A percentile compares a stretch with the other conserved stretches of the same genome.
Evolutionary conservation across 495 filamentous ascomycete species (phyloP).

Genomic region (Penicillium ucsense): DNA sequence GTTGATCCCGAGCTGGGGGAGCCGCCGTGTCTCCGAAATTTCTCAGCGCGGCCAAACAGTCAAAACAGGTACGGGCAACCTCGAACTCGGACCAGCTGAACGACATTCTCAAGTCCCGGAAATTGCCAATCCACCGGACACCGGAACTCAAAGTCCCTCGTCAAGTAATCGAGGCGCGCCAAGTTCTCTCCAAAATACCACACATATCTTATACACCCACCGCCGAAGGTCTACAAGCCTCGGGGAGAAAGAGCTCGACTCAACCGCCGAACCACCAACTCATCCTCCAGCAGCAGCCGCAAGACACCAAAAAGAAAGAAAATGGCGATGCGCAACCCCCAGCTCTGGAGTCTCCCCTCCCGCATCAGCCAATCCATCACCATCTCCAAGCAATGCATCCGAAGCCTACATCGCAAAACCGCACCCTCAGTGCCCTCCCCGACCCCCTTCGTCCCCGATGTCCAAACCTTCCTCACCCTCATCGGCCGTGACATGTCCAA

Average conservation of each 20-base stretch:
- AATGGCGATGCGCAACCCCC: constrained; percentile 29
- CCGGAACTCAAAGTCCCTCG: background rate
- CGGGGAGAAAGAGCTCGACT: background rate
- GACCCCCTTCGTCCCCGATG: constrained; percentile 79
- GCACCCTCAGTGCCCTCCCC: constrained; percentile 49
- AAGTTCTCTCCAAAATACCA: background rate
- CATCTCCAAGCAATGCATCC: constrained; percentile 23
- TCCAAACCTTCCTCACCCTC: constrained; percentile 79
- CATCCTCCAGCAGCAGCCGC: background rate
- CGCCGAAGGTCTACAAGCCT: background rate
- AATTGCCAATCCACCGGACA: background rate
- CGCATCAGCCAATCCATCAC: constrained; percentile 17
- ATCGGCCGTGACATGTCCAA: constrained; percentile 81
- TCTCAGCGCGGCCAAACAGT: constrained; percentile 16
- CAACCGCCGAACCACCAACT: too few relatives aligned
- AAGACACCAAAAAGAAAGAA: too few relatives aligned
- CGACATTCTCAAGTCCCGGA: too few relatives aligned
- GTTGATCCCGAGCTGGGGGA: constrained; percentile 20
- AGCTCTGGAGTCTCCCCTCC: constrained; percentile 17
- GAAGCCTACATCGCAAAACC: constrained; percentile 22
- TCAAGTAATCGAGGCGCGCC: background rate
- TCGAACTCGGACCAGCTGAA: too few relatives aligned
- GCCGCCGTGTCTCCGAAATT: constrained; percentile 13
- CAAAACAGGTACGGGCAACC: constrained; percentile 2
- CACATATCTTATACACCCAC: background rate